Evolutionary conservation across 169 alveolate species (phyloP).

Genomic region (Eimeria acervulina): DNA sequence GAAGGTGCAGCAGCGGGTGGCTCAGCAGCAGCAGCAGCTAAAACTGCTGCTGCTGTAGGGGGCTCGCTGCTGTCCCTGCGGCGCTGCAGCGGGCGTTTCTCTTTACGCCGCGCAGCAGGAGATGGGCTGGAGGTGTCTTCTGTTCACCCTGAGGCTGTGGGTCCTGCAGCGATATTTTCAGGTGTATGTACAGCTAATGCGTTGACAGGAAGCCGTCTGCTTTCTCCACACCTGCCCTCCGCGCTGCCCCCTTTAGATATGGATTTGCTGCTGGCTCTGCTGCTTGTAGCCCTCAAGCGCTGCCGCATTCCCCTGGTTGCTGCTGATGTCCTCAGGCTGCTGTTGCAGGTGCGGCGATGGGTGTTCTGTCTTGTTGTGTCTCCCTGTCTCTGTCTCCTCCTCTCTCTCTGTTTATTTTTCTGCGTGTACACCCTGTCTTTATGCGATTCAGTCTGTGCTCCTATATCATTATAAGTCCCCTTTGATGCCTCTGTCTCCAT

Average conservation of each 20-base stretch:
- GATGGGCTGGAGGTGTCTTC: slow-evolving; percentile 49
- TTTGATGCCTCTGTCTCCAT: not conserved
- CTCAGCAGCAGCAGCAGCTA: not conserved
- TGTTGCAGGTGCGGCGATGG: slow-evolving; percentile 39
- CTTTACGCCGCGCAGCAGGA: not conserved
- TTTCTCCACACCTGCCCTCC: slow-evolving; percentile 40
- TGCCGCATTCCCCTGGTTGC: slow-evolving; percentile 74
- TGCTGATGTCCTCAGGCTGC: slow-evolving; percentile 49
- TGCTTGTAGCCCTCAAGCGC: slow-evolving; percentile 39
- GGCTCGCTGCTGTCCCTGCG: not conserved
- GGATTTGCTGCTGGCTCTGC: slow-evolving; percentile 52
- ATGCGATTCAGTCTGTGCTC: not conserved
- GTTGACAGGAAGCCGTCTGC: slow-evolving; percentile 32
- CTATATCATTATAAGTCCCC: not conserved
- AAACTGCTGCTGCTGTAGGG: not conserved
- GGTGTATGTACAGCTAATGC: slow-evolving; percentile 17
- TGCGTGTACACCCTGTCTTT: too few relatives aligned
- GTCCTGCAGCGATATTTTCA: not conserved
- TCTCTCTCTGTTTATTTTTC: not conserved
- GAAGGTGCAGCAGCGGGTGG: slow-evolving; percentile 34
- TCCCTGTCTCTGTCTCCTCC: not conserved
- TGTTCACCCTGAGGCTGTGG: slow-evolving; percentile 53
- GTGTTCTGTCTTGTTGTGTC: not conserved
- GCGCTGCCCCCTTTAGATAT: slow-evolving; percentile 36
- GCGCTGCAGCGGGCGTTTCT: slow-evolving; percentile 63